Percentiles rank a stretch among this genome's conserved stretches.
Conservation (phyloP, 1,139 yeast genomes). For the Yamadazyma aaseri region DNA sequence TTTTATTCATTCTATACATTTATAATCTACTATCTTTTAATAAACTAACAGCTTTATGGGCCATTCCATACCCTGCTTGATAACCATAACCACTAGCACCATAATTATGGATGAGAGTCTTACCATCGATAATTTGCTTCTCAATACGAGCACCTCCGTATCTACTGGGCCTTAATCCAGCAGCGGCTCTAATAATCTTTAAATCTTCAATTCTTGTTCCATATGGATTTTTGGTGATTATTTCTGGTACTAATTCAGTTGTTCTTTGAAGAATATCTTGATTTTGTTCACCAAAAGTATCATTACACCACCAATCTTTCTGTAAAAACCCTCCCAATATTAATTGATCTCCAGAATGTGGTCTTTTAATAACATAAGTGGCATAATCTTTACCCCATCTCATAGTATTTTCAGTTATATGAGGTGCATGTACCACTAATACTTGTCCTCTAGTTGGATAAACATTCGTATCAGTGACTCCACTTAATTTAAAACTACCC, state of each 20-base stretch:
- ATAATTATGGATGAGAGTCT: constrained; percentile 52
- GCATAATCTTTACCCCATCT: constrained; percentile 57
- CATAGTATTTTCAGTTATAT: constrained; percentile 46
- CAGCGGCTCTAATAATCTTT: constrained; percentile 53
- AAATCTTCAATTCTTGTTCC: constrained; percentile 24
- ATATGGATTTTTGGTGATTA: constrained; percentile 9
- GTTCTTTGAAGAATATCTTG: constrained; percentile 60
- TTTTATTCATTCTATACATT: too few relatives aligned
- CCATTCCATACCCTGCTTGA: constrained; percentile 72
- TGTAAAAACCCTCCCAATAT: constrained; percentile 70
- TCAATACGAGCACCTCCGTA: constrained; percentile 66
- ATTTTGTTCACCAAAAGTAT: constrained; percentile 53
- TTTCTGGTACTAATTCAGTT: constrained; percentile 22
- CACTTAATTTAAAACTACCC: constrained; percentile 57
- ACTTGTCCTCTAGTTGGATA: constrained; percentile 75
- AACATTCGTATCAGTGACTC: constrained; percentile 53
- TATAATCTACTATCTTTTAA: constrained; percentile 20
- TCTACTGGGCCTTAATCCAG: constrained; percentile 67
- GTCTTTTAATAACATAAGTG: constrained; percentile 67
- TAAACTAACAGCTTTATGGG: constrained; percentile 34
- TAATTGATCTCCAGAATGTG: constrained; percentile 49
- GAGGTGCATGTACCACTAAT: constrained; percentile 60
- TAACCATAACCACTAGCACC: constrained; percentile 81
- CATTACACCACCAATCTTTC: constrained; percentile 55
- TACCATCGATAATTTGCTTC: constrained; percentile 16